Evolutionary conservation across 257 asterid species (phyloP).

Genomic region (Nicotiana tabacum): DNA sequence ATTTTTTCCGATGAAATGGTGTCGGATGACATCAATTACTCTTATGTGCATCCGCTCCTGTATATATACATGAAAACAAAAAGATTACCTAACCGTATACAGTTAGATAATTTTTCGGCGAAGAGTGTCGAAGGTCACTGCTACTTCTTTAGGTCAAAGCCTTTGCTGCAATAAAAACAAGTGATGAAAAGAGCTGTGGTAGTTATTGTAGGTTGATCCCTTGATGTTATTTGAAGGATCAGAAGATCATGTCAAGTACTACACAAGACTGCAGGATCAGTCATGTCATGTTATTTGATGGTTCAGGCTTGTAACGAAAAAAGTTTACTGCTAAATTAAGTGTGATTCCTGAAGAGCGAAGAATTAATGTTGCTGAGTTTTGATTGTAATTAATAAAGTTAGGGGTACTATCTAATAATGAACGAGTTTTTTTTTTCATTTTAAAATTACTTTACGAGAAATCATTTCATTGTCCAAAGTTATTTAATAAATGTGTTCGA

Average conservation of each 20-base stretch:
- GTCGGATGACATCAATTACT: too few species aligned
- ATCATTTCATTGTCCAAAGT: neutral
- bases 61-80: too few species aligned
- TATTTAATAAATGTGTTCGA: neutral
- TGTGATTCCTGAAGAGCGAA: neutral
- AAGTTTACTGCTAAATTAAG: neutral
- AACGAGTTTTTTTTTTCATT: neutral
- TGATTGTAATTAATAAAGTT: neutral
- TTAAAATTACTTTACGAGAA: neutral
- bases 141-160: neutral
- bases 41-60: too few species aligned
- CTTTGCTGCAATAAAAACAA: neutral
- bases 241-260: too few species aligned
- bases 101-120: too few species aligned
- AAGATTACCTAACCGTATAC: too few species aligned
- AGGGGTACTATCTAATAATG: neutral
- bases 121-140: too few species aligned
- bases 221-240: neutral
- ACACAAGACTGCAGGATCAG: neutral
- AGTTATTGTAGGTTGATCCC: neutral
- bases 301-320: neutral
- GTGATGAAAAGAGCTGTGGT: neutral
- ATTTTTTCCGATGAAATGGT: too few species aligned
- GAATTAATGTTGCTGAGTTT: neutral
- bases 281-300: neutral